These are phyloP conservation scores for Parathielavia hyrcaniae DNA, from an alignment of 495 filamentous ascomycete genomes.

Conservation along the genomic window DNA sequence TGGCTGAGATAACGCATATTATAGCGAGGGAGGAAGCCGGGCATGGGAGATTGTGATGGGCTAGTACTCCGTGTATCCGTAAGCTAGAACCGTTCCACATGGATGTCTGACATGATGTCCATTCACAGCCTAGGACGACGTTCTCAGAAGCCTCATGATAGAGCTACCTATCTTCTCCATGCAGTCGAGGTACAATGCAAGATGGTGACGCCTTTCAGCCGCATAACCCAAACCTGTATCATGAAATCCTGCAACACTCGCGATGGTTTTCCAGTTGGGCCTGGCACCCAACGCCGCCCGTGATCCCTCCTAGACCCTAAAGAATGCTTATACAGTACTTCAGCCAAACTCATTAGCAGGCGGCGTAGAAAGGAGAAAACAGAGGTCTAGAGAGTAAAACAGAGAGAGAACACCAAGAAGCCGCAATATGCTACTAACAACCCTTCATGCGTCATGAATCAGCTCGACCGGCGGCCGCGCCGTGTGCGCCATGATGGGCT, in stretches of 20 bases:
- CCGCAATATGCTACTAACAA: neutral
- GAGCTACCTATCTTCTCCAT: neutral
- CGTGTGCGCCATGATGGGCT: slow-evolving; percentile 66
- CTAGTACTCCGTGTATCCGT: too few species aligned
- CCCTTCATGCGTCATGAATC: slow-evolving; percentile 51
- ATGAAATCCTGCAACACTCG: neutral
- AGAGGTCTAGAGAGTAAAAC: neutral
- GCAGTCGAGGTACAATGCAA: slow-evolving; percentile 3
- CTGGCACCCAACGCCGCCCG: slow-evolving; percentile 7
- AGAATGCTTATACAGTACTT: neutral
- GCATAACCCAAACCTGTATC: neutral
- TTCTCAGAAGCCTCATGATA: neutral
- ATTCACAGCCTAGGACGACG: neutral
- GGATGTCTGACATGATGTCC: too few species aligned
- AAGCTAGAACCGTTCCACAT: neutral
- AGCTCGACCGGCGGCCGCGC: slow-evolving; percentile 82
- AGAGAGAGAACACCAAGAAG: neutral
- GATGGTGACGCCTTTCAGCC: slow-evolving; percentile 1
- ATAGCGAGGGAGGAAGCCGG: too few species aligned
- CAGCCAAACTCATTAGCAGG: neutral
- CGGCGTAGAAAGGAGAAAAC: neutral
- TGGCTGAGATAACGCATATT: too few species aligned
- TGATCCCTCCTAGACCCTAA: neutral
- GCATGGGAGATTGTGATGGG: too few species aligned
- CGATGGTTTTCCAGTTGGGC: neutral